phyloP scores from a whole-genome alignment of 2,329 filamentous ascomycete species.

The Venturia effusa region DNA sequence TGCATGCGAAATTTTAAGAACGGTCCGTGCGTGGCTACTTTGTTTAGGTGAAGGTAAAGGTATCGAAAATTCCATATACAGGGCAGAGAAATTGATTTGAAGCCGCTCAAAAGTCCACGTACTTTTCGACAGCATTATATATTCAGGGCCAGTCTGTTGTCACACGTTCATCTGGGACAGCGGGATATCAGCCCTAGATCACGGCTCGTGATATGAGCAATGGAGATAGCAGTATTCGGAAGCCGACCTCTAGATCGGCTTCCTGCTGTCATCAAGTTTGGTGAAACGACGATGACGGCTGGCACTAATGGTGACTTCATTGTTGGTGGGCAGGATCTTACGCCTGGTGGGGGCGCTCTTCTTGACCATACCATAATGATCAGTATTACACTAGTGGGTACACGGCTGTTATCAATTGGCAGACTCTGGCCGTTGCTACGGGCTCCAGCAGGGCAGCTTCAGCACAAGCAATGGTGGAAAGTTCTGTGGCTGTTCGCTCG shows the following conservation, averaged over 20 bases:
- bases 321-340: constrained; percentile 10
- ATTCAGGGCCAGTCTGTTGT: neutral
- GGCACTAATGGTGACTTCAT: constrained; percentile 7
- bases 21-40: too few species aligned
- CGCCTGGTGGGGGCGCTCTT: constrained; percentile 11
- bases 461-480: neutral
- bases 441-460: neutral
- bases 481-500: neutral
- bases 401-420: constrained; percentile 2
- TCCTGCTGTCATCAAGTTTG: constrained; percentile 10
- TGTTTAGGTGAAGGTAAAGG: too few species aligned
- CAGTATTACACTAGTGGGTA: neutral
- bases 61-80: too few species aligned
- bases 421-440: constrained; percentile 2
- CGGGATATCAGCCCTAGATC: neutral
- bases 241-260: neutral
- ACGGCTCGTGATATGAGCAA: neutral
- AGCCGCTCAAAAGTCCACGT: too few species aligned
- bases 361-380: constrained; percentile 6
- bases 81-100: too few species aligned
- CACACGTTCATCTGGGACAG: neutral
- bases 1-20: too few species aligned
- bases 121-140: too few species aligned
- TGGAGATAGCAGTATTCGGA: neutral
- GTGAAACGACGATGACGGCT: constrained; percentile 10